Conservation (phyloP, 257 asterid genomes). For the Penstemon eatonii region DNA sequence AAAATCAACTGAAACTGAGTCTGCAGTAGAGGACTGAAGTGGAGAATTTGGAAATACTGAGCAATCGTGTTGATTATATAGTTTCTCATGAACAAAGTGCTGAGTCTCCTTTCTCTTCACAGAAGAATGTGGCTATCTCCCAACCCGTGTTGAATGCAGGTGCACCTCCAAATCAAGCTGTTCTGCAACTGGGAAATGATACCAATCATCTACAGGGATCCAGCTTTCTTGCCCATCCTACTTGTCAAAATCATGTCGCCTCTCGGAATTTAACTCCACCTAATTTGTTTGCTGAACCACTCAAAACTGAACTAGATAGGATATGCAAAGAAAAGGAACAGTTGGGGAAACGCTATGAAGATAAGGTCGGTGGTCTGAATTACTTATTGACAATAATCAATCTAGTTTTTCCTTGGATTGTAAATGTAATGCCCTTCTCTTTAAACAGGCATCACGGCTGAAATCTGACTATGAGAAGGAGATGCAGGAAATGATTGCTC, state of each 20-base stretch:
- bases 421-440: constrained; percentile 15
- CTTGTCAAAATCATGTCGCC: constrained; percentile 27
- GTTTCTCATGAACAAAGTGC: constrained; percentile 24
- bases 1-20: constrained; percentile 24
- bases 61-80: constrained; percentile 23
- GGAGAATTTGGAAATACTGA: constrained; percentile 30
- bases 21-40: constrained; percentile 29
- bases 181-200: constrained; percentile 33
- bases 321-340: constrained; percentile 34
- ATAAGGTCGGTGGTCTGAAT: constrained; percentile 41
- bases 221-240: constrained; percentile 28
- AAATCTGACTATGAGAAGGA: constrained; percentile 61
- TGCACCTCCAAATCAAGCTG: constrained; percentile 33
- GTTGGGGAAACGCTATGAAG: constrained; percentile 35
- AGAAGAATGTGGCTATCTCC: constrained; percentile 27
- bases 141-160: constrained; percentile 25
- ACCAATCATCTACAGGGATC: constrained; percentile 26
- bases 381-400: constrained; percentile 24
- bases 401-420: constrained; percentile 22
- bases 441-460: constrained; percentile 45
- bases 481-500: constrained; percentile 46
- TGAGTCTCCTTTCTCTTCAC: constrained; percentile 23
- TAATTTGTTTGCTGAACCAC: constrained; percentile 29
- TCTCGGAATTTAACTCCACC: constrained; percentile 28
- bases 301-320: constrained; percentile 37